Percentiles rank a stretch among this genome's conserved stretches.
Conservation (phyloP, 257 asterid species). For the Knoxia roxburghii region DNA sequence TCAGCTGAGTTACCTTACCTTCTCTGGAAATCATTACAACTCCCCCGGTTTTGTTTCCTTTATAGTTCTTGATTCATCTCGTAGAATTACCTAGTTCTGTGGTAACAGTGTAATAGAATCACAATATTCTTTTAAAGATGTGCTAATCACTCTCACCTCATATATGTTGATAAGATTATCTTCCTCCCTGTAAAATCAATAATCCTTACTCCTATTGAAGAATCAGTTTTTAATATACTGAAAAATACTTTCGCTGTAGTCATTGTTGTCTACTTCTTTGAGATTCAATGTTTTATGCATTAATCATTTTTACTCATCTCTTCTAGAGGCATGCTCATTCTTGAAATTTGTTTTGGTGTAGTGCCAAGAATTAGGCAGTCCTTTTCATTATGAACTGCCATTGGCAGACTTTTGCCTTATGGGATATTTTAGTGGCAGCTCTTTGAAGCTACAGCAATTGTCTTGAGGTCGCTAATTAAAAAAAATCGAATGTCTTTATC, state of each 20-base stretch:
- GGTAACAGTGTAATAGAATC: neutral
- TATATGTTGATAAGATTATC: slow-evolving; percentile 5
- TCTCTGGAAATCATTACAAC: neutral
- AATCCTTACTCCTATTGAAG: neutral
- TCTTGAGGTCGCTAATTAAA: neutral
- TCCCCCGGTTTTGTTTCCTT: slow-evolving; percentile 1
- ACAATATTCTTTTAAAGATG: neutral
- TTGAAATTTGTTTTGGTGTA: neutral
- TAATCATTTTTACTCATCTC: neutral
- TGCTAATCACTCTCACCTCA: neutral
- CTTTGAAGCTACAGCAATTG: slow-evolving; percentile 6
- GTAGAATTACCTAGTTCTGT: neutral
- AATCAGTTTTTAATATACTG: neutral
- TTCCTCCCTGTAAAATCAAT: neutral
- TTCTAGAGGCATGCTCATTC: too few species aligned
- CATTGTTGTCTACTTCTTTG: neutral
- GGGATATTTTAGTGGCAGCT: slow-evolving; percentile 14
- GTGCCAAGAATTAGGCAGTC: slow-evolving; percentile 8
- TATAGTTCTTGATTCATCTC: neutral
- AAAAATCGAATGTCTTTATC: slow-evolving; percentile 4
- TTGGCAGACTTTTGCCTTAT: neutral
- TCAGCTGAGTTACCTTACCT: neutral
- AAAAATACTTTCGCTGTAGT: neutral
- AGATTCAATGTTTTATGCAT: neutral
- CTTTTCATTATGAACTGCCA: slow-evolving; percentile 2